phyloP scores from a whole-genome alignment of 495 filamentous ascomycete species.

The Penicillium goetzii region DNA sequence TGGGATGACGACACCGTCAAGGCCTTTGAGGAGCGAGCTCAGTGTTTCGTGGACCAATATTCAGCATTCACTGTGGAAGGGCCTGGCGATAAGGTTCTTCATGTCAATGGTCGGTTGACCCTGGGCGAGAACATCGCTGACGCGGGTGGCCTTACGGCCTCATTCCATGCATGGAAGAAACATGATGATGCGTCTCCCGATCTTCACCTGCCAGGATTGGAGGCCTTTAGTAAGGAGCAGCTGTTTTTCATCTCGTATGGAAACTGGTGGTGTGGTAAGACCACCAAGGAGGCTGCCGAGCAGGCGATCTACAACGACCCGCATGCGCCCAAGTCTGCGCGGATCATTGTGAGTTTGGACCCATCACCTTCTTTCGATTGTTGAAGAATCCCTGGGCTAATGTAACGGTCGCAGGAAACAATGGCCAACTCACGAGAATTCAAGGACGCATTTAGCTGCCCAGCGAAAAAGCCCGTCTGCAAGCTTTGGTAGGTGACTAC shows the following conservation, averaged over 20 bases:
- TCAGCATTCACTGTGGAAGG: slow-evolving; percentile 62
- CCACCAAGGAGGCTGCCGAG: slow-evolving; percentile 58
- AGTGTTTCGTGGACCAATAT: slow-evolving; percentile 76
- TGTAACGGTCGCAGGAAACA: slow-evolving; percentile 47
- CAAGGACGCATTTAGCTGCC: slow-evolving; percentile 67
- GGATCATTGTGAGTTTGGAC: slow-evolving; percentile 56
- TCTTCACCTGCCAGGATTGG: slow-evolving; percentile 64
- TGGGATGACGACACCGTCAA: slow-evolving; percentile 68
- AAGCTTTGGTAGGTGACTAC: slow-evolving; percentile 62
- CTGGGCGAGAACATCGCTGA: slow-evolving; percentile 79
- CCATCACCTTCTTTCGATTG: background rate
- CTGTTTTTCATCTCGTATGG: slow-evolving; percentile 71
- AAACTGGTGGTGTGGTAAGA: slow-evolving; percentile 72
- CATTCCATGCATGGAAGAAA: slow-evolving; percentile 70
- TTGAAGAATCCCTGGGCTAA: background rate
- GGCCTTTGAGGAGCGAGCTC: slow-evolving; percentile 63
- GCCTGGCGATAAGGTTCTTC: slow-evolving; percentile 55
- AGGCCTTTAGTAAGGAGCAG: slow-evolving; percentile 69
- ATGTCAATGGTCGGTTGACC: slow-evolving; percentile 70
- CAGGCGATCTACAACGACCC: slow-evolving; percentile 63
- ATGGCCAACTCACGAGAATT: slow-evolving; percentile 72
- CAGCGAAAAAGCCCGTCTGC: slow-evolving; percentile 65
- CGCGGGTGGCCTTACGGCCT: slow-evolving; percentile 68
- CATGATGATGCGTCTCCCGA: slow-evolving; percentile 57
- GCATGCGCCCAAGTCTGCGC: slow-evolving; percentile 63